Conservation (phyloP, 805 yeast genomes). For the Schizosaccharomyces osmophilus region DNA sequence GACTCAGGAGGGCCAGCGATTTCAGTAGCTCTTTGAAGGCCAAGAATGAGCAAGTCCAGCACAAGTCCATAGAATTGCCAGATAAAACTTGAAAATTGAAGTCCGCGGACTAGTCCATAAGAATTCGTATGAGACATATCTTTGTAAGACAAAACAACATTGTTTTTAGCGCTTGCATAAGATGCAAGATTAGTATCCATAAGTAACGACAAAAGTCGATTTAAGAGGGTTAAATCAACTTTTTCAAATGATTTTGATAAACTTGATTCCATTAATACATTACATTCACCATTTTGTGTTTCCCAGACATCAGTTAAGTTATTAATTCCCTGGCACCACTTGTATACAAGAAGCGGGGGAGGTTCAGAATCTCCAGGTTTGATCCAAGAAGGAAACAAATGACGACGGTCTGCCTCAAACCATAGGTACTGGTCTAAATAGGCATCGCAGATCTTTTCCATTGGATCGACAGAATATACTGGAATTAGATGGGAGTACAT, state of each 20-base stretch:
- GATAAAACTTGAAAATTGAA: conserved; percentile 74
- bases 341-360: conserved; percentile 74
- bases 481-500: conserved; percentile 65
- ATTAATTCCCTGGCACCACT: conserved; percentile 83
- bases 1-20: conserved; percentile 45
- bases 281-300: conserved; percentile 43
- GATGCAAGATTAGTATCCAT: conserved; percentile 85
- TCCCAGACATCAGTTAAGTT: conserved; percentile 63
- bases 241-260: conserved; percentile 55
- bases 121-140: conserved; percentile 89
- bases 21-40: conserved; percentile 67
- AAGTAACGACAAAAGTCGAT: conserved; percentile 52
- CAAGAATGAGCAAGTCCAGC: conserved; percentile 57
- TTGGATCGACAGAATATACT: conserved; percentile 66
- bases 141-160: conserved; percentile 56
- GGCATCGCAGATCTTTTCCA: conserved; percentile 90
- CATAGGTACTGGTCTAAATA: conserved; percentile 84
- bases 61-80: conserved; percentile 76
- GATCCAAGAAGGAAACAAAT: conserved; percentile 82
- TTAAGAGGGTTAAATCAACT: conserved; percentile 66
- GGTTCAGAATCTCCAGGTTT: conserved; percentile 87
- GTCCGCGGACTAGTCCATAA: conserved; percentile 66
- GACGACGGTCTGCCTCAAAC: conserved; percentile 79
- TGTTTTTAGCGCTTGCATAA: conserved; percentile 65
- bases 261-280: conserved; percentile 62